Base-by-base conservation (phyloP, 2,329 filamentous ascomycete species). In the Botrytis medusae region DNA sequence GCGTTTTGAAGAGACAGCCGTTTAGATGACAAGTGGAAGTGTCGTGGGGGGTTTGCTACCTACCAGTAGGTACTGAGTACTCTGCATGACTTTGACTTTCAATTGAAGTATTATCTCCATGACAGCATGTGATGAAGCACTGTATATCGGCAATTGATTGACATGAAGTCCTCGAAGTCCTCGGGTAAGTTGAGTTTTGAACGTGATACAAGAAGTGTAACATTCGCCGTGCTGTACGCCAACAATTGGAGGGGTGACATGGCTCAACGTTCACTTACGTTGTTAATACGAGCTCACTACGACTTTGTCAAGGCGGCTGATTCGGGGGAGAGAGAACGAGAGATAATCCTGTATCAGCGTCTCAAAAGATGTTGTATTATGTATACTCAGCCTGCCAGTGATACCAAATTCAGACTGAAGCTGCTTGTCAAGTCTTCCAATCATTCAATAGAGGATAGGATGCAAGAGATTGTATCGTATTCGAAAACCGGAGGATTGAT, bases 281-380 rank as follows among this genome's bases (percentile, higher is more conserved):
- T 25, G 46, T 54, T 25, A 51, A 68, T 68, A 68, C 64, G 46
- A 68, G 64, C 32, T 67, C 29, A 48, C 20, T 64, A 32, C 40
- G 18, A 44, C 40, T 32, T 51, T 48, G 46, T 20, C 46, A 29
- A 40, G 44, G 20, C 10, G 42, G 32, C 14, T 65, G 29, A 65
- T 65, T 67, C 12, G 25, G n/a, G 34, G 44, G 29, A 34, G 48
- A 37, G 44, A 8, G n/a, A 61, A 59, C 4, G 29, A 34, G 62
- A 44, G n/a, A 46, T 46, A 16, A 61, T 61, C n/a, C 40, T 64
- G 18, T 48, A 14, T 14, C 29, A 46, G 62, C 20, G n/a, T 63
- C 37, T 63, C 14, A 10, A 44, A 29, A n/a, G n/a, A 44, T 42
- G 25, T 44, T 63, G 48, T n/a, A n/a, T 51, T n/a, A 54, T 54